Percentiles rank a stretch among this genome's conserved stretches.
Evolutionary conservation across 805 yeast genomes (phyloP).

Genomic region (Osmozyma mogii): DNA sequence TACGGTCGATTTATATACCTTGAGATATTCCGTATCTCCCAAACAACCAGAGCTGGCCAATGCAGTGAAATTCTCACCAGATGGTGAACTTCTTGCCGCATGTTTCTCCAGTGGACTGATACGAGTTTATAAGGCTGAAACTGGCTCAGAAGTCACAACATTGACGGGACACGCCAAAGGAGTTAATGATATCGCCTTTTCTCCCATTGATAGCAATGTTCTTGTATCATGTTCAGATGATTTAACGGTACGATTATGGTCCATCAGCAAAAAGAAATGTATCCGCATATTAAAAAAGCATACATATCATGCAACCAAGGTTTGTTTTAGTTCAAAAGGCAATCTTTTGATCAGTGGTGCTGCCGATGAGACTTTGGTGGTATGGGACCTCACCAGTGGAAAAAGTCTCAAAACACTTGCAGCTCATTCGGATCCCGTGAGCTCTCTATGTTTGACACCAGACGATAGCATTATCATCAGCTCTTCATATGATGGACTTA

Average conservation of each 20-base stretch:
- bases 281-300: conserved; percentile 60
- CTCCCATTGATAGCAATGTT: conserved; percentile 58
- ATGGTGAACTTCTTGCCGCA: conserved; percentile 51
- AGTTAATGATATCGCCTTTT: conserved; percentile 68
- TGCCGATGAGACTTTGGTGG: conserved; percentile 81
- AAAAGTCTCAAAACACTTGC: conserved; percentile 68
- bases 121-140: conserved; percentile 15
- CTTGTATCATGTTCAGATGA: conserved; percentile 88
- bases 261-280: conserved; percentile 42
- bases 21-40: too few relatives aligned
- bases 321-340: conserved; percentile 66
- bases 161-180: conserved; percentile 60
- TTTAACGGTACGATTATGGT: conserved; percentile 69
- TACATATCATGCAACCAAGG: conserved; percentile 73
- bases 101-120: conserved; percentile 27
- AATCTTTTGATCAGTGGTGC: conserved; percentile 75
- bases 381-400: conserved; percentile 81
- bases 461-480: conserved; percentile 80
- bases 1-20: too few relatives aligned
- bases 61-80: conserved; percentile 52
- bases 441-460: conserved; percentile 61
- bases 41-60: too few relatives aligned
- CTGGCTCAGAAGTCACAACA: conserved; percentile 13
- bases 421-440: conserved; percentile 90
- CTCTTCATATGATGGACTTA: conserved; percentile 86